Evolutionary conservation across 139 green algal species (phyloP).

Genomic region (Mychonastes homosphaera): DNA sequence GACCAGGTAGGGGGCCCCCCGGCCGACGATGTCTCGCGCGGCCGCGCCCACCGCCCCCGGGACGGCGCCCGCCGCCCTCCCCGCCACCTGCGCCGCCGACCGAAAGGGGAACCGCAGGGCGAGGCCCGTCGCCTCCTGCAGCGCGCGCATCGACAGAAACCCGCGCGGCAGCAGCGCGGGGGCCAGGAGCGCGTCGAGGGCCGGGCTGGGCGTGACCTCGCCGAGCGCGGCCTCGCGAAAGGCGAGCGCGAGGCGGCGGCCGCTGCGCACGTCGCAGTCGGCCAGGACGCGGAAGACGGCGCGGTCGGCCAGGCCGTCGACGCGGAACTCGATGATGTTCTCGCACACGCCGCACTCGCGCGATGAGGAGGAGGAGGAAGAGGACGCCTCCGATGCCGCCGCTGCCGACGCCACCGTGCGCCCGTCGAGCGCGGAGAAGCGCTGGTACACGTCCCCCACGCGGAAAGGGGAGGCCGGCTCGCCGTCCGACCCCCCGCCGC

Average conservation of each 20-base stretch:
- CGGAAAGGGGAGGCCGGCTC: no score
- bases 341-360: constrained; percentile 31
- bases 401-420: no score
- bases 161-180: constrained; percentile 38
- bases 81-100: constrained; percentile 26
- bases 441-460: constrained; percentile 43
- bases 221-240: constrained; percentile 36
- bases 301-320: neutral
- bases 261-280: constrained; percentile 38
- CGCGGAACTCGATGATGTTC: constrained; percentile 41
- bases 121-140: constrained; percentile 23
- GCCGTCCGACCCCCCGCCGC: no score
- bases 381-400: no score
- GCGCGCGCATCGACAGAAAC: constrained; percentile 29
- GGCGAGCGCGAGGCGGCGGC: constrained; percentile 27
- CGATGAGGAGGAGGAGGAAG: no score
- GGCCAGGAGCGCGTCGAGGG: constrained; percentile 29
- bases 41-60: neutral
- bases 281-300: neutral
- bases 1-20: constrained; percentile 26
- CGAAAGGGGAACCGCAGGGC: constrained; percentile 31
- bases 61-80: no score
- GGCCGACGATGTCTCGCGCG: neutral
- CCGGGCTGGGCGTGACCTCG: constrained; percentile 12
- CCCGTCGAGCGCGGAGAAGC: constrained; percentile 25